Conservation (phyloP, 2,329 filamentous ascomycete species). For the Hypomyces perniciosus region DNA sequence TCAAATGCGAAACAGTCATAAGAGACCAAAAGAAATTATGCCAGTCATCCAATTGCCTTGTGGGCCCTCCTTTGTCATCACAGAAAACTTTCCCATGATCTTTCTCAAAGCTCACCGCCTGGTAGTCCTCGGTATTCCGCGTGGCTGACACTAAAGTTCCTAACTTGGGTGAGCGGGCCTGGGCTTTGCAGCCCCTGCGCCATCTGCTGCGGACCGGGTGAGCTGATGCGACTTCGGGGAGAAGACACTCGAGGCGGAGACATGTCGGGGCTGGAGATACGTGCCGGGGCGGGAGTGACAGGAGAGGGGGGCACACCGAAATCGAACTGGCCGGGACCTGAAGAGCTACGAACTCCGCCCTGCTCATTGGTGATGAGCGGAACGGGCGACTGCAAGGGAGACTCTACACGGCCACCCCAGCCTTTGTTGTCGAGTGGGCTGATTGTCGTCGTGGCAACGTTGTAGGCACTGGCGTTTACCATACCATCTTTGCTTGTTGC, state of each 20-base stretch:
- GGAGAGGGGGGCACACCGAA: slow-evolving; percentile 3
- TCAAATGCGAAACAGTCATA: slow-evolving; percentile 8
- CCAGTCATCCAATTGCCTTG: neutral
- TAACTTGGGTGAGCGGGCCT: slow-evolving; percentile 1
- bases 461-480: slow-evolving; percentile 14
- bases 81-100: neutral
- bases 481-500: slow-evolving; percentile 12
- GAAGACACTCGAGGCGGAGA: slow-evolving; percentile 10
- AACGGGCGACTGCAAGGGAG: slow-evolving; percentile 5
- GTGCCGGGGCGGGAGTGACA: neutral
- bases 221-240: slow-evolving; percentile 8
- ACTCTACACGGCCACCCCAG: slow-evolving; percentile 13
- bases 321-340: slow-evolving; percentile 1
- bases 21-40: neutral
- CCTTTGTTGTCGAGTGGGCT: slow-evolving; percentile 13
- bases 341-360: slow-evolving; percentile 3
- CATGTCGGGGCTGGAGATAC: slow-evolving; percentile 5
- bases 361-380: slow-evolving; percentile 12
- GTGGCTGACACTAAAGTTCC: slow-evolving; percentile 15
- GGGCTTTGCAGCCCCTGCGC: slow-evolving; percentile 13
- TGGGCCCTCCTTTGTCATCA: neutral
- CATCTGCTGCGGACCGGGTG: slow-evolving; percentile 13
- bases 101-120: slow-evolving; percentile 6
- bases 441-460: slow-evolving; percentile 13
- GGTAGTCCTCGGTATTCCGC: slow-evolving; percentile 10